Evolutionary conservation across 2,329 filamentous ascomycete species (phyloP).

Genomic region (Calonectria hongkongensis): DNA sequence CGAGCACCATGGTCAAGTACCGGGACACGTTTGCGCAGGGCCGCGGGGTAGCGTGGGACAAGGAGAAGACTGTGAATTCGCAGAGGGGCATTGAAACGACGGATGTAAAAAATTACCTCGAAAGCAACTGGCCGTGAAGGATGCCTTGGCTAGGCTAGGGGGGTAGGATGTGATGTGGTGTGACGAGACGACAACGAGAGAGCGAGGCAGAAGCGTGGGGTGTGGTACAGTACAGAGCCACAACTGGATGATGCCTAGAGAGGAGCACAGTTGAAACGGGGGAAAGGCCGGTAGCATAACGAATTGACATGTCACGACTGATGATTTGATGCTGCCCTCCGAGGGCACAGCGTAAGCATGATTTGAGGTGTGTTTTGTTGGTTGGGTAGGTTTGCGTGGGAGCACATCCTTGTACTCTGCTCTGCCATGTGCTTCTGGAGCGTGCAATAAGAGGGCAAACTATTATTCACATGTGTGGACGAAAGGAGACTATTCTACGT

Average conservation of each 20-base stretch:
- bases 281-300: constrained; percentile 16
- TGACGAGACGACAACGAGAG: neutral
- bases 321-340: constrained; percentile 7
- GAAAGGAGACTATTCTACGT: constrained; percentile 11
- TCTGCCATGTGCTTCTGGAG: constrained; percentile 10
- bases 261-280: constrained; percentile 5
- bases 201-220: constrained; percentile 9
- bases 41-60: constrained; percentile 75
- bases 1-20: constrained; percentile 75
- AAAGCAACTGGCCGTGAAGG: constrained; percentile 41
- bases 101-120: constrained; percentile 64
- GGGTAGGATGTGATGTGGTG: constrained; percentile 12
- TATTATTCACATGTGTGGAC: constrained; percentile 26
- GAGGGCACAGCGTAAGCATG: constrained; percentile 20
- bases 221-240: neutral
- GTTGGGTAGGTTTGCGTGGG: neutral
- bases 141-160: neutral
- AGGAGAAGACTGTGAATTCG: constrained; percentile 71
- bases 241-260: constrained; percentile 27
- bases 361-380: neutral
- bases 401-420: neutral
- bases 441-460: neutral
- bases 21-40: constrained; percentile 76
- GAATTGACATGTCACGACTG: constrained; percentile 22
- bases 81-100: constrained; percentile 67